A percentile compares a stretch with the other conserved stretches of the same genome.
Conservation (phyloP, 2,329 filamentous ascomycete genomes). For the Phialophora chinensis region DNA sequence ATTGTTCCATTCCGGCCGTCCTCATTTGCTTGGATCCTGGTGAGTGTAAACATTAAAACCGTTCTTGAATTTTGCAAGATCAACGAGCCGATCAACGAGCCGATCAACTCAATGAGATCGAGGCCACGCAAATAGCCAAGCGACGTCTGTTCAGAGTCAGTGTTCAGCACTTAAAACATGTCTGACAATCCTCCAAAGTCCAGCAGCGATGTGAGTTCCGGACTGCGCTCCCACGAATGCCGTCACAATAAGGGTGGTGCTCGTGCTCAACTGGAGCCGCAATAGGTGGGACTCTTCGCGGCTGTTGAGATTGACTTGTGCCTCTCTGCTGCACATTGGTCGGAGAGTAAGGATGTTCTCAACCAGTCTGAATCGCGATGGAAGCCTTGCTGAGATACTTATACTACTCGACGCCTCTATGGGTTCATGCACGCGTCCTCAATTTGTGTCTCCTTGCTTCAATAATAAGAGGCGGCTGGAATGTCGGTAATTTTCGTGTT, state of each 20-base stretch:
- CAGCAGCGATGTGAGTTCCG: background rate
- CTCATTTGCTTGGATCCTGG: conserved; percentile 1
- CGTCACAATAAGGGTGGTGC: conserved; percentile 5
- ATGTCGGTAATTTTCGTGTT: conserved; percentile 7
- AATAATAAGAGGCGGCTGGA: conserved; percentile 8
- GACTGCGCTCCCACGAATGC: background rate
- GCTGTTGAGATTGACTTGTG: conserved; percentile 32
- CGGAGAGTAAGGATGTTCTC: conserved; percentile 1
- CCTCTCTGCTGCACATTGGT: conserved; percentile 28
- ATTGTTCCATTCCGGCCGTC: conserved; percentile 12
- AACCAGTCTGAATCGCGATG: conserved; percentile 25
- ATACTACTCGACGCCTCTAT: conserved; percentile 11
- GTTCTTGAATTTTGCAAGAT: background rate
- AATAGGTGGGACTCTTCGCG: conserved; percentile 26
- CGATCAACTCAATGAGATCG: background rate
- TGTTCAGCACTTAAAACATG: background rate
- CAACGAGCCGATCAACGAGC: background rate
- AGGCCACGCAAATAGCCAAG: background rate
- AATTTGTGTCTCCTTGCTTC: conserved; percentile 23
- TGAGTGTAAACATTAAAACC: background rate
- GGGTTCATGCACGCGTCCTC: conserved; percentile 22
- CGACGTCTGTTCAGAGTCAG: background rate
- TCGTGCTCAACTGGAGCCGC: conserved; percentile 6
- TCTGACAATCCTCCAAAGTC: background rate
- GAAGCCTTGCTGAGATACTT: conserved; percentile 8